Percentiles rank a stretch among this genome's conserved stretches.
Conservation (phyloP, 2,329 filamentous ascomycete species). For the Aspergillus ustus region DNA sequence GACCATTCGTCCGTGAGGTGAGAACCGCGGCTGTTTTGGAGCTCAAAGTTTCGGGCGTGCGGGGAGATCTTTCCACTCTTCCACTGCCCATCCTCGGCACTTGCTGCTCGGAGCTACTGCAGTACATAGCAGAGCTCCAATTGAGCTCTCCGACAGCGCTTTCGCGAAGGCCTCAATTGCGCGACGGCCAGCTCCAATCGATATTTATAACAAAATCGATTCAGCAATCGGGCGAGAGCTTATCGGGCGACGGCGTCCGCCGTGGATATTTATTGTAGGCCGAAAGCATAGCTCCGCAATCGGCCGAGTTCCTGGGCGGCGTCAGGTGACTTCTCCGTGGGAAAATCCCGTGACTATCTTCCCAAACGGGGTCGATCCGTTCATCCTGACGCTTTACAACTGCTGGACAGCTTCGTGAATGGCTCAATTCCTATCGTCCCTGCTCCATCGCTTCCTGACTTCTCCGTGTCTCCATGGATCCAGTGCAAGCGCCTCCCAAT, state of each 20-base stretch:
- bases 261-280: conserved; percentile 13
- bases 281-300: conserved; percentile 17
- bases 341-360: conserved; percentile 23
- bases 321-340: conserved; percentile 25
- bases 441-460: conserved; percentile 14
- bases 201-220: not conserved
- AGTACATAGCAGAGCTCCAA: not conserved
- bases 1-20: conserved; percentile 5
- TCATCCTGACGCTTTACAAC: conserved; percentile 11
- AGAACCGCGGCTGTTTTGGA: conserved; percentile 24
- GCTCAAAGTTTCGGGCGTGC: conserved; percentile 25
- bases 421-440: conserved; percentile 16
- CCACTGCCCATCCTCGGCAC: conserved; percentile 10
- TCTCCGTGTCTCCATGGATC: conserved; percentile 13
- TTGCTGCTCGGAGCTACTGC: not conserved
- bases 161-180: not conserved
- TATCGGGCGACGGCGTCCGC: conserved; percentile 12
- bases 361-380: conserved; percentile 13
- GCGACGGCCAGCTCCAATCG: not conserved
- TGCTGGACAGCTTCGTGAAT: conserved; percentile 7
- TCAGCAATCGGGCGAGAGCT: conserved; percentile 9
- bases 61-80: conserved; percentile 21
- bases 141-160: not conserved
- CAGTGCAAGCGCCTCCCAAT: not conserved
- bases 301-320: conserved; percentile 1